Conservation (phyloP, 2,329 filamentous ascomycete genomes). For the Colletotrichum orbiculare region DNA sequence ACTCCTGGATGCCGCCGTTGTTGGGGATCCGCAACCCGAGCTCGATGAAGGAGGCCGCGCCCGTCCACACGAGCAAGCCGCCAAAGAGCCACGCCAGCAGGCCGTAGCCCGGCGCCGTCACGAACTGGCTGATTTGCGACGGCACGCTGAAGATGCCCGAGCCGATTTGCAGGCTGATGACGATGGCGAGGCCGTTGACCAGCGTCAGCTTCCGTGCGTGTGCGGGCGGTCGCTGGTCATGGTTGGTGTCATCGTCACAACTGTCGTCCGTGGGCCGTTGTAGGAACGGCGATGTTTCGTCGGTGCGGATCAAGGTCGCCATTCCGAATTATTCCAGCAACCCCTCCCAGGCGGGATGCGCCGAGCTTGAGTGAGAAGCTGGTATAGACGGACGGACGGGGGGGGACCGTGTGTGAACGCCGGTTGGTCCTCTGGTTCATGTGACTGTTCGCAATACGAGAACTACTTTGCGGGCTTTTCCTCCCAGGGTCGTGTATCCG, state of each 20-base stretch:
- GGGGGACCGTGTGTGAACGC: too few relatives aligned
- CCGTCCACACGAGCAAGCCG: slow-evolving; percentile 59
- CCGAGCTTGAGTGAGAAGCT: slow-evolving; percentile 3
- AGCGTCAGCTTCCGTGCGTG: slow-evolving; percentile 38
- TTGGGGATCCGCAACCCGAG: slow-evolving; percentile 56
- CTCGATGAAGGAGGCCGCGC: slow-evolving; percentile 59
- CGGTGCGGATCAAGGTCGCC: slow-evolving; percentile 24
- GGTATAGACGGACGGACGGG: not conserved
- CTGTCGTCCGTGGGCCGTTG: slow-evolving; percentile 19
- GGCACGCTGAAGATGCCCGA: slow-evolving; percentile 60
- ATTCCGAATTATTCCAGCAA: slow-evolving; percentile 14
- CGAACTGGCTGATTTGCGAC: slow-evolving; percentile 53
- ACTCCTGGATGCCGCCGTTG: slow-evolving; percentile 59
- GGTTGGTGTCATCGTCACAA: slow-evolving; percentile 4
- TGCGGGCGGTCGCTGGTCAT: slow-evolving; percentile 13
- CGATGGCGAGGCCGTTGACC: slow-evolving; percentile 51
- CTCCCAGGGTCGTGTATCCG: too few relatives aligned
- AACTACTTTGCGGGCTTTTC: too few relatives aligned
- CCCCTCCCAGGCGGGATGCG: not conserved
- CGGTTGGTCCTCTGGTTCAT: not conserved
- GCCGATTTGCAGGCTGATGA: slow-evolving; percentile 60
- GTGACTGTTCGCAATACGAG: not conserved
- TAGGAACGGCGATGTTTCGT: slow-evolving; percentile 34
- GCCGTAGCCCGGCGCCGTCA: slow-evolving; percentile 54
- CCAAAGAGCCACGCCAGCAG: slow-evolving; percentile 55